A percentile compares a stretch with the other conserved stretches of the same genome.
These are phyloP conservation scores for Amanita rubescens DNA, from an alignment of 768 basidiomycete species.

Conservation along the genomic window DNA sequence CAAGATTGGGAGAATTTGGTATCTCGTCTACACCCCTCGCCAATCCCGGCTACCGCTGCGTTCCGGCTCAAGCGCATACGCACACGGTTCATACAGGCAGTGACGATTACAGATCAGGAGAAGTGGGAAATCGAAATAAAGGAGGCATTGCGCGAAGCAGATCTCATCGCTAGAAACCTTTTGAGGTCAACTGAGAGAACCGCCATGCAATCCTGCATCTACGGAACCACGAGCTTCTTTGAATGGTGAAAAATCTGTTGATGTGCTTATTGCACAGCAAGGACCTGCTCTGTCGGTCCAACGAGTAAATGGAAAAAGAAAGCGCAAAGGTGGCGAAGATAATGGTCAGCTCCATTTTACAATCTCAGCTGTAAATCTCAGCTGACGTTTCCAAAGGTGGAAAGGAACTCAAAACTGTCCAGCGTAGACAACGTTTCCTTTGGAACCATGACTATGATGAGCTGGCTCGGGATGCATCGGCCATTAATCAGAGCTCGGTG, in stretches of 20 bases:
- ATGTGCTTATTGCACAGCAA: conserved; percentile 43
- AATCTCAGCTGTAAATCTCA: background rate
- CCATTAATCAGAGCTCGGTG: conserved; percentile 78
- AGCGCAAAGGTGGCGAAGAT: conserved; percentile 17
- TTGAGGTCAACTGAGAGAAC: background rate
- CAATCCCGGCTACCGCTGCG: conserved; percentile 38
- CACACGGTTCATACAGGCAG: conserved; percentile 50
- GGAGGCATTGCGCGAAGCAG: conserved; percentile 49
- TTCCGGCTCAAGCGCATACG: conserved; percentile 49
- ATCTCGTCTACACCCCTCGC: conserved; percentile 42
- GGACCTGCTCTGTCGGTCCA: conserved; percentile 32
- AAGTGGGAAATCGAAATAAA: conserved; percentile 62
- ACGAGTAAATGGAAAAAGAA: conserved; percentile 24
- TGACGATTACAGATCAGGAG: conserved; percentile 35
- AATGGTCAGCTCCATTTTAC: background rate
- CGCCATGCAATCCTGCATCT: background rate
- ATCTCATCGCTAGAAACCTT: conserved; percentile 36
- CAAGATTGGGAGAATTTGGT: conserved; percentile 61
- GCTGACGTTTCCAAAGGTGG: background rate
- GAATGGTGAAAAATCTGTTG: conserved; percentile 44
- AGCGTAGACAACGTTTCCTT: conserved; percentile 61
- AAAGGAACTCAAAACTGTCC: conserved; percentile 16
- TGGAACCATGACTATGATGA: conserved; percentile 91
- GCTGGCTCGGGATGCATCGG: conserved; percentile 75
- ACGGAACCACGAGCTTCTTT: conserved; percentile 19